phyloP scores from a whole-genome alignment of 2,329 filamentous ascomycete genomes.

The Trichoderma sp. region DNA sequence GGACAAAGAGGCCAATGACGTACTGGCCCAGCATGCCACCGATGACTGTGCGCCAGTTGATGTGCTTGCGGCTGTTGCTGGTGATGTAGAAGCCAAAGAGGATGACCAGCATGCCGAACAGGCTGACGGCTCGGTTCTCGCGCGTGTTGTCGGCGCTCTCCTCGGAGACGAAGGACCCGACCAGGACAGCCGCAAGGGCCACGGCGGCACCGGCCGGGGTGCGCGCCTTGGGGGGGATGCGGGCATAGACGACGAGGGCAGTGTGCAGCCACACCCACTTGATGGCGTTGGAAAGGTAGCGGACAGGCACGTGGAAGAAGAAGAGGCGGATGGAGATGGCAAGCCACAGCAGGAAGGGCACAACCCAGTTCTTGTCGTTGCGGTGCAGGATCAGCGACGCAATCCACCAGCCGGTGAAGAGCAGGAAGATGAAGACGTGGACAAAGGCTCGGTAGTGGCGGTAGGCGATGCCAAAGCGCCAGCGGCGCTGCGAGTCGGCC shows the following conservation, averaged over 20 bases:
- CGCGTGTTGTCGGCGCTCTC: conserved; percentile 77
- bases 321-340: conserved; percentile 72
- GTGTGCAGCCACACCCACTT: conserved; percentile 69
- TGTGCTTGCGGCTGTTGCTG: conserved; percentile 65
- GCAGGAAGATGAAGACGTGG: conserved; percentile 50
- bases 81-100: conserved; percentile 68
- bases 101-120: conserved; percentile 77
- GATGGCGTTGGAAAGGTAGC: conserved; percentile 66
- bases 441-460: conserved; percentile 49
- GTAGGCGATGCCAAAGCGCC: conserved; percentile 45
- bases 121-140: conserved; percentile 75
- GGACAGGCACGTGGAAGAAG: conserved; percentile 71
- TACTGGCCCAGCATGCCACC: conserved; percentile 89
- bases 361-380: conserved; percentile 74
- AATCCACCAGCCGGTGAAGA: conserved; percentile 71
- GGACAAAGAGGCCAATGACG: conserved; percentile 83
- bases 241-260: conserved; percentile 57
- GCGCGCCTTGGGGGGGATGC: conserved; percentile 68
- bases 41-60: conserved; percentile 80
- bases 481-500: conserved; percentile 31
- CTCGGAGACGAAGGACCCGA: conserved; percentile 74
- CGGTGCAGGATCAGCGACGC: conserved; percentile 72
- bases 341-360: conserved; percentile 82
- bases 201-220: conserved; percentile 63
- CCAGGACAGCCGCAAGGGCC: conserved; percentile 71